These are phyloP conservation scores for Irpex lacteus DNA, from an alignment of 1,284 basidiomycete genomes.

Conservation along the genomic window DNA sequence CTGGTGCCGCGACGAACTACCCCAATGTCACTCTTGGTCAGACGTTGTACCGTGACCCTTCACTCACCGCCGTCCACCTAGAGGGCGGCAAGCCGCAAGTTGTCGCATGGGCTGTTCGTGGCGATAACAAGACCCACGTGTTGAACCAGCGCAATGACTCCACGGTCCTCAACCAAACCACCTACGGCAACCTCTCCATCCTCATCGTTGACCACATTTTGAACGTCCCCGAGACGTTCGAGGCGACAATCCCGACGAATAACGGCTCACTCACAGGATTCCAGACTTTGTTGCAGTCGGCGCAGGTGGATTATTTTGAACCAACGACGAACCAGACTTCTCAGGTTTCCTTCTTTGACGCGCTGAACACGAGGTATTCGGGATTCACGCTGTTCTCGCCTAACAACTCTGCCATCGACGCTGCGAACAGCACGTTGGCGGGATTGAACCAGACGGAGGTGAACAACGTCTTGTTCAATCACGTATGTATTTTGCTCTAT, in stretches of 20 bases:
- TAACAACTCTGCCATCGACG: slow-evolving; percentile 46
- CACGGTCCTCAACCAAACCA: slow-evolving; percentile 44
- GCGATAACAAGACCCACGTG: slow-evolving; percentile 44
- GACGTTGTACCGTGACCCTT: slow-evolving; percentile 52
- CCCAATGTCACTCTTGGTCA: slow-evolving; percentile 63
- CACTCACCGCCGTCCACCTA: slow-evolving; percentile 39
- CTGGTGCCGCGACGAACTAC: slow-evolving; percentile 36
- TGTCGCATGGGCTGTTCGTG: slow-evolving; percentile 52
- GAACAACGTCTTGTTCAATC: slow-evolving; percentile 53
- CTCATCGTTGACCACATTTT: slow-evolving; percentile 52
- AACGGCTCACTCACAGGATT: slow-evolving; percentile 36
- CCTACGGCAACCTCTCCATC: slow-evolving; percentile 48
- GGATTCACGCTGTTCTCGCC: slow-evolving; percentile 77
- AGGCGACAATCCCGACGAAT: slow-evolving; percentile 39
- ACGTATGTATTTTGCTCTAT: slow-evolving; percentile 40
- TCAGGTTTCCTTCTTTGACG: slow-evolving; percentile 34
- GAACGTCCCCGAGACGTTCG: slow-evolving; percentile 49
- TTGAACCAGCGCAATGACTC: slow-evolving; percentile 51
- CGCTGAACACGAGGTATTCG: slow-evolving; percentile 33
- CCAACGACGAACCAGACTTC: slow-evolving; percentile 31
- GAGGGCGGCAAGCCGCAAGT: slow-evolving; percentile 62
- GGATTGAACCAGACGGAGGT: slow-evolving; percentile 47
- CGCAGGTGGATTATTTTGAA: slow-evolving; percentile 18
- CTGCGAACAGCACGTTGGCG: slow-evolving; percentile 31
- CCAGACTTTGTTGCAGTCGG: slow-evolving; percentile 29